phyloP scores from a whole-genome alignment of 2,329 filamentous ascomycete genomes.

The Cercospora sp. region DNA sequence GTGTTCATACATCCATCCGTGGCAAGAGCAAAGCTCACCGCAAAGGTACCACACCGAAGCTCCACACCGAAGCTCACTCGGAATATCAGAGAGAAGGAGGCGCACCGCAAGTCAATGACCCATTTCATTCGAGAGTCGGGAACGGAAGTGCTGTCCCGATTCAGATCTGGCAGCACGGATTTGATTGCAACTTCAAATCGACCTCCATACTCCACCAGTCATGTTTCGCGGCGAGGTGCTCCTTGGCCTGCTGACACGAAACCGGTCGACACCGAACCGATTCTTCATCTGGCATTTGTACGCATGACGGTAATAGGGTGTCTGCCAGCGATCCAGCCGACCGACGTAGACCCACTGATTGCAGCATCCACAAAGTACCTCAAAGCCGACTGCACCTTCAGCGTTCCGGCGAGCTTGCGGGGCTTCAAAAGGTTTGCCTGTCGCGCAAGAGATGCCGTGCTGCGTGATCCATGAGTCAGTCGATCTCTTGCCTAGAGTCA shows the following conservation, averaged over 20 bases:
- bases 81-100: not conserved
- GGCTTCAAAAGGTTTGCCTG: slow-evolving; percentile 74
- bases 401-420: slow-evolving; percentile 76
- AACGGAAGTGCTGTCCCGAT: not conserved
- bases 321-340: slow-evolving; percentile 89
- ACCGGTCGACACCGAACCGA: slow-evolving; percentile 6
- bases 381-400: slow-evolving; percentile 78
- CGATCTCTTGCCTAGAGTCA: slow-evolving; percentile 51
- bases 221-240: slow-evolving; percentile 20
- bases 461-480: slow-evolving; percentile 34
- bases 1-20: slow-evolving; percentile 15
- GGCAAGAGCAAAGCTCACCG: slow-evolving; percentile 3
- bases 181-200: not conserved
- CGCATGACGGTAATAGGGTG: slow-evolving; percentile 85
- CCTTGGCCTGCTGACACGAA: slow-evolving; percentile 11
- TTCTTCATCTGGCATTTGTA: slow-evolving; percentile 60
- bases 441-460: slow-evolving; percentile 56
- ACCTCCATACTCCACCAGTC: not conserved
- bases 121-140: not conserved
- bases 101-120: not conserved
- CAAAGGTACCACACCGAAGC: not conserved
- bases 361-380: slow-evolving; percentile 73
- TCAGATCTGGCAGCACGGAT: not conserved
- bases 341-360: slow-evolving; percentile 79
- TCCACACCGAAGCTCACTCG: not conserved